Base-by-base conservation (phyloP, 2,329 filamentous ascomycete genomes). In the Dactylellina drechsleri region DNA sequence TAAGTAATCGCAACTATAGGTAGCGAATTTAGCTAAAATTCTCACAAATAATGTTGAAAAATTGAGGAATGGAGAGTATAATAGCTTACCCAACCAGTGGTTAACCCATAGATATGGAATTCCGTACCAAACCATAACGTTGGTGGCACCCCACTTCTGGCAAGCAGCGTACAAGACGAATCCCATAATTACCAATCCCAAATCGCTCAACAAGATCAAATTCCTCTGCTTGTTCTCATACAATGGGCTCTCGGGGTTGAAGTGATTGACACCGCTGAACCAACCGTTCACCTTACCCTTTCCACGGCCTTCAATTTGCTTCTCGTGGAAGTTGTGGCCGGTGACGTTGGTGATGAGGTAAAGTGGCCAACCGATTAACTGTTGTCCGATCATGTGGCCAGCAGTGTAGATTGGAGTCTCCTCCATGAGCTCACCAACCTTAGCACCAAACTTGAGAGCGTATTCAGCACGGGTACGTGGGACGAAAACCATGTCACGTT, bases 401-500 rank as follows among this genome's bases (percentile, higher is more conserved):
- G 92, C 85, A 73, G 93, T 97, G 79, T 87, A 88, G 79, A 96
- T 89, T 57, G 95, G 95, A 0, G 95, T 96, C 85, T 99, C 95
- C 86, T 99, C 95, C 79, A 91, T 90, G 75, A 99, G 86, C 84
- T 99, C 94, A 62, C 87, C 85, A 71, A 93, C 80, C 80, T 86
- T 87, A 80, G 93, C 92, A 74, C 94, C 82, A 61, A 79, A 77
- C 72, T 91, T 90, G 76, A 86, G 86, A 78, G 93, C 92, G 81
- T 91, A 93, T 81, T 91, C 84, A 78, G 95, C 89, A 72, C 93
- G 90, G 66, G 93, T 97, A 84, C 92, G 92, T 75, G 95, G 95
- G n/a, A 98, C 86, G 82, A 97, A 98, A 77, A 98, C 95, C 95
- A 99, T 99, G 84, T 99, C 95, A 79, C 94, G 92, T 84, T 96